Conservation (phyloP, 2,329 filamentous ascomycete species). For the Aspergillus sp. region DNA sequence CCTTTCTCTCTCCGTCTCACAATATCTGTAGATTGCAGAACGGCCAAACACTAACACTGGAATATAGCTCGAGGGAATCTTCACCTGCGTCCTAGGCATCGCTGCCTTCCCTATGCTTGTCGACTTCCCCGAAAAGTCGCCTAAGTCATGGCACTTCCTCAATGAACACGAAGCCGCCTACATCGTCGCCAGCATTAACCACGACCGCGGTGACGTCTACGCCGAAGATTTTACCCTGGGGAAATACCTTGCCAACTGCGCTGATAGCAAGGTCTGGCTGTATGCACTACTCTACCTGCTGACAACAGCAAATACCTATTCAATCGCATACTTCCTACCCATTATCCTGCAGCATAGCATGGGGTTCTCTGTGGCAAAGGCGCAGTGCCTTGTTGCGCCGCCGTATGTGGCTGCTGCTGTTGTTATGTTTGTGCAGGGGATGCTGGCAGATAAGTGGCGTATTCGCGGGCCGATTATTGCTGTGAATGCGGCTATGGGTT, state of each 20-base stretch:
- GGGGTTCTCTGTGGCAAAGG: constrained; percentile 65
- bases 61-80: not conserved
- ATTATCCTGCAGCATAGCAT: constrained; percentile 69
- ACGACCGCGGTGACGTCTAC: constrained; percentile 58
- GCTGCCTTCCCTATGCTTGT: not conserved
- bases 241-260: constrained; percentile 53
- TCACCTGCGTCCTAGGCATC: constrained; percentile 4
- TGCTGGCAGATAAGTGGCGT: constrained; percentile 66
- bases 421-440: constrained; percentile 59
- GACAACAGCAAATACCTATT: constrained; percentile 73
- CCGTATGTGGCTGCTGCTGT: constrained; percentile 63
- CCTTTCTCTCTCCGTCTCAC: no score
- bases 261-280: constrained; percentile 60
- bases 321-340: constrained; percentile 78
- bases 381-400: constrained; percentile 74
- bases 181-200: constrained; percentile 56
- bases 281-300: constrained; percentile 58
- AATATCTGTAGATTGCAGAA: no score
- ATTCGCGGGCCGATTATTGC: no score
- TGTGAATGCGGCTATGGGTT: no score
- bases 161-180: constrained; percentile 49
- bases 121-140: constrained; percentile 14
- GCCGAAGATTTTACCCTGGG: constrained; percentile 52
- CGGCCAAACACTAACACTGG: no score
- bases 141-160: constrained; percentile 31